Percentiles rank a stretch among this genome's conserved stretches.
These are phyloP conservation scores for Endoconidiophora laricicola DNA, from an alignment of 2,329 filamentous ascomycete species.

Conservation along the genomic window DNA sequence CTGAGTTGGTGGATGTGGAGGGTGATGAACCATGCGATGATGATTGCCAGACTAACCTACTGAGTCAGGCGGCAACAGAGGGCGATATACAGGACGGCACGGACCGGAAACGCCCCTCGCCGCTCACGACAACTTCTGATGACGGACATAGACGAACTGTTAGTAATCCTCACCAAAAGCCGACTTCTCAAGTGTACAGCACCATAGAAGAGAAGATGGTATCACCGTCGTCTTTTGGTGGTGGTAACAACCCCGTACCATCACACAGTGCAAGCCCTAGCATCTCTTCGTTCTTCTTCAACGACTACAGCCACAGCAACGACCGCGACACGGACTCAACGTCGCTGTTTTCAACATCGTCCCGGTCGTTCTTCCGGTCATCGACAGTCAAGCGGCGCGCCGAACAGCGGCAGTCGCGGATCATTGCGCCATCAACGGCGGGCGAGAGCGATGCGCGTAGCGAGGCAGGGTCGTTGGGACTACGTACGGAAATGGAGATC, in stretches of 20 bases:
- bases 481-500: slow-evolving; percentile 33
- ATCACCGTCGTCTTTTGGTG: too few species aligned
- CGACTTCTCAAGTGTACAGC: slow-evolving; percentile 20
- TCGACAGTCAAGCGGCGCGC: slow-evolving; percentile 25
- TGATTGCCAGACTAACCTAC: neutral
- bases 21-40: slow-evolving; percentile 1
- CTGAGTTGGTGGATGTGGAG: slow-evolving; percentile 69
- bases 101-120: slow-evolving; percentile 10
- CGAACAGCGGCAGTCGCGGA: slow-evolving; percentile 20
- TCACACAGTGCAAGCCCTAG: slow-evolving; percentile 5
- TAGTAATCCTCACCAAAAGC: slow-evolving; percentile 3
- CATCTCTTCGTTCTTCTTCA: slow-evolving; percentile 5
- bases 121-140: slow-evolving; percentile 2
- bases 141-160: neutral
- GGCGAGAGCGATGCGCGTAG: slow-evolving; percentile 23
- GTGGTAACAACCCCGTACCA: neutral
- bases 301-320: neutral
- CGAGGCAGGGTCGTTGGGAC: slow-evolving; percentile 26
- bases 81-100: neutral
- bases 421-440: slow-evolving; percentile 26
- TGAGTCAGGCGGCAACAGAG: too few species aligned
- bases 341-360: slow-evolving; percentile 33
- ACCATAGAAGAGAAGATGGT: slow-evolving; percentile 23
- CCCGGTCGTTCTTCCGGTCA: slow-evolving; percentile 26
- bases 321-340: slow-evolving; percentile 23